Conservation (phyloP, 2,329 filamentous ascomycete genomes). For the Colletotrichum sidae region DNA sequence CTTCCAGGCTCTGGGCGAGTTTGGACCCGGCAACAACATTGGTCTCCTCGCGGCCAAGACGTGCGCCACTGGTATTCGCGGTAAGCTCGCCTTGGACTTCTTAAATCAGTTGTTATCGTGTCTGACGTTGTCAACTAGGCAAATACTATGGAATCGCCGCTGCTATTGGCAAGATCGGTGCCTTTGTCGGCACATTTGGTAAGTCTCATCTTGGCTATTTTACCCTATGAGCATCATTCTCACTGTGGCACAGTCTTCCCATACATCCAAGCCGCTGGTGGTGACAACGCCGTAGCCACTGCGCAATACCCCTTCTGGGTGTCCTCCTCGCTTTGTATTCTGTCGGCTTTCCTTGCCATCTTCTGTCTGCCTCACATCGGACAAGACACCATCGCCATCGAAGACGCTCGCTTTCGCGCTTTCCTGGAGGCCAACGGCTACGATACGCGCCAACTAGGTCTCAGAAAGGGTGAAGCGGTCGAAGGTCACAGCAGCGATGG, state of each 20-base stretch:
- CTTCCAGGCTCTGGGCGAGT: constrained; percentile 81
- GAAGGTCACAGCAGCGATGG: background rate
- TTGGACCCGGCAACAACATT: constrained; percentile 93
- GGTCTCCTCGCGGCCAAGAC: constrained; percentile 89
- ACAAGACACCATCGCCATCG: constrained; percentile 85
- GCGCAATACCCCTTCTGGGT: constrained; percentile 94
- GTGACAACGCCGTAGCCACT: constrained; percentile 61
- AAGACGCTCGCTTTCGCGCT: constrained; percentile 80
- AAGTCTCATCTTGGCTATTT: background rate
- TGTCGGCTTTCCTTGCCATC: constrained; percentile 70
- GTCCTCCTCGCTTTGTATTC: constrained; percentile 79
- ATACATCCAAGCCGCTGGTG: constrained; percentile 73
- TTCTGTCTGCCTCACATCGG: constrained; percentile 81
- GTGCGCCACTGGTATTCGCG: constrained; percentile 87
- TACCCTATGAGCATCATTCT: background rate
- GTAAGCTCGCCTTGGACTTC: constrained; percentile 44
- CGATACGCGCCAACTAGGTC: constrained; percentile 71
- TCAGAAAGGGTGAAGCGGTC: constrained; percentile 48
- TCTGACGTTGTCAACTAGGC: background rate
- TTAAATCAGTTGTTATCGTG: background rate
- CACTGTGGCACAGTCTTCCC: constrained; percentile 68
- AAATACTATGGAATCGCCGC: constrained; percentile 78
- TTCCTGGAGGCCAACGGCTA: constrained; percentile 82
- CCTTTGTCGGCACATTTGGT: constrained; percentile 83
- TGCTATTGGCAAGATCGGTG: constrained; percentile 80